Conservation (phyloP, 805 yeast species). For the Yarrowia hollandica region DNA sequence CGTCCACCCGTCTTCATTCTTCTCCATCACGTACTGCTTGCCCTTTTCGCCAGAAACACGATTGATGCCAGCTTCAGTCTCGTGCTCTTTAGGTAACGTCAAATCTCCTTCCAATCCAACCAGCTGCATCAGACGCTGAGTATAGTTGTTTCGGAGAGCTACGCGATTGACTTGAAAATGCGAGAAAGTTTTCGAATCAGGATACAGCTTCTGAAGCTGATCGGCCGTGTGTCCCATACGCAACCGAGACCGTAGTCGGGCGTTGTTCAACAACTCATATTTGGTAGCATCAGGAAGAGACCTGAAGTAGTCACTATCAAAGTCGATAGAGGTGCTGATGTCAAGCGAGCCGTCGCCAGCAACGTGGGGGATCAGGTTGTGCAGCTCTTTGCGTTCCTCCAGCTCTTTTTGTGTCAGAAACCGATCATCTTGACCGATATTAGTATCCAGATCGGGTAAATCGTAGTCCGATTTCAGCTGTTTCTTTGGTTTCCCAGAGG, state of each 20-base stretch:
- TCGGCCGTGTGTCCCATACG: slow-evolving; percentile 94
- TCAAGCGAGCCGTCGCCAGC: slow-evolving; percentile 12
- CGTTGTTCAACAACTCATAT: slow-evolving; percentile 80
- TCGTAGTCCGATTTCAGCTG: slow-evolving; percentile 37
- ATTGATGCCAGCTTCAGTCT: slow-evolving; percentile 35
- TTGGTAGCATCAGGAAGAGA: slow-evolving; percentile 81
- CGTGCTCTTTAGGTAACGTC: slow-evolving; percentile 41
- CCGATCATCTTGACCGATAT: slow-evolving; percentile 62
- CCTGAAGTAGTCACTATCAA: slow-evolving; percentile 74
- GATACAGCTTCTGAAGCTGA: slow-evolving; percentile 80
- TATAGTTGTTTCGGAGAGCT: slow-evolving; percentile 82
- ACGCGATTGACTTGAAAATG: slow-evolving; percentile 92
- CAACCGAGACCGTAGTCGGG: slow-evolving; percentile 79
- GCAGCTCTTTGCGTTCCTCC: slow-evolving; percentile 48
- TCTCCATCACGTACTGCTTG: slow-evolving; percentile 68
- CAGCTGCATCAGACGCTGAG: slow-evolving; percentile 81
- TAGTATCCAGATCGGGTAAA: slow-evolving; percentile 45
- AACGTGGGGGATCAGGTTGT: slow-evolving; percentile 36
- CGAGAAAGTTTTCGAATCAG: slow-evolving; percentile 85
- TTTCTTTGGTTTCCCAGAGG: not conserved
- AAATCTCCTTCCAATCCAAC: slow-evolving; percentile 67
- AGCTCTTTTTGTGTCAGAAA: slow-evolving; percentile 73
- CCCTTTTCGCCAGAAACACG: slow-evolving; percentile 84
- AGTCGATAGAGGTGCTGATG: slow-evolving; percentile 57
- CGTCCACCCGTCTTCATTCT: slow-evolving; percentile 83